Base-by-base conservation (phyloP, 306 rosid genomes). In the Gastrolobium villosum region DNA sequence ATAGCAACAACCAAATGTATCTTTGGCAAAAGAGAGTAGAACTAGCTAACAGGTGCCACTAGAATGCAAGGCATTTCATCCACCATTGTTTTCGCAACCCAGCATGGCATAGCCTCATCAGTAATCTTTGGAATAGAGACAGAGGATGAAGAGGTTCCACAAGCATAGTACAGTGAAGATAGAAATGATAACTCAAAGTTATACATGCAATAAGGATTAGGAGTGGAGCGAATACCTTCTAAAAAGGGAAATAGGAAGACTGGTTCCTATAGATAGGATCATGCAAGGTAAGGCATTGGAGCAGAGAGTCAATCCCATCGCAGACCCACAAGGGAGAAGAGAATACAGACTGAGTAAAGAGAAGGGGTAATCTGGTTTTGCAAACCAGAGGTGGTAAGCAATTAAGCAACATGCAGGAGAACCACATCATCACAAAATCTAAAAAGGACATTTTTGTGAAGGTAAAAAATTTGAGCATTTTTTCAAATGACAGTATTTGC, bases 91-190 rank as follows among this genome's bases (percentile, higher is more conserved):
- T 26, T 74, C 5, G 43, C 59, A 32, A 44, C 34, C 59, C 59
- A 59, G 57, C 35, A 59, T 59, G 39, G 59, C 7, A 74, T 34
- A 60, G 44, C n/a, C 52, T 59, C 39, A 1, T 44, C 4, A 7
- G 35, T 32, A 59, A 73, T 62, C 3, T 14, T 35, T 7, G 46
- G 46, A n/a, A 72, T 26, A 28, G 41, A 28, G 44, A 59, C 14
- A 9, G 10, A 32, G 35, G 15, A 50, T 44, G 35, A 44, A 73
- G 65, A 73, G 45, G 34, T 41, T 34, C 44, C 45, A 59, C 43
- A 72, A 72, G 67, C 46, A 72, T 40, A 55, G 5, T 41, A 13
- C 5, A 39, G 65, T 55, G 41, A 54, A 57, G 56, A 73, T 31
- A 32, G 65, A 31, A 43, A 43, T n/a, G 57, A 44, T 31, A 63